A percentile compares a stretch with the other conserved stretches of the same genome.
phyloP scores from a whole-genome alignment of 2,329 filamentous ascomycete species.

The Clarireedia homoeocarpa region DNA sequence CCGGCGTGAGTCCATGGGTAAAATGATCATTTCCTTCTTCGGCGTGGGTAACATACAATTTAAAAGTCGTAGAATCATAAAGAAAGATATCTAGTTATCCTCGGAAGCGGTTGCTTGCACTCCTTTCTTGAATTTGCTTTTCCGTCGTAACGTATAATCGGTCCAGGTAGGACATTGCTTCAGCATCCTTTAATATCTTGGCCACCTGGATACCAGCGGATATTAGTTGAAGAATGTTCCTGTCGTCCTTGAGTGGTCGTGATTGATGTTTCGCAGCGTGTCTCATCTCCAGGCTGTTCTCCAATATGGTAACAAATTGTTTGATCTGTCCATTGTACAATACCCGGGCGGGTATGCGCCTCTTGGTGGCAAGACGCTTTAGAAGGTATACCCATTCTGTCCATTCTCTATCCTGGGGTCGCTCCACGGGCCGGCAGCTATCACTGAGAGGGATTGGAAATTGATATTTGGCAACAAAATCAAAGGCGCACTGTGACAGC shows the following conservation, averaged over 20 bases:
- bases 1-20: not conserved
- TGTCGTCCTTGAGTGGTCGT: slow-evolving; percentile 77
- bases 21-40: not conserved
- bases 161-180: slow-evolving; percentile 43
- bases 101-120: slow-evolving; percentile 28
- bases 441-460: slow-evolving; percentile 75
- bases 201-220: slow-evolving; percentile 82
- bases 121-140: slow-evolving; percentile 65
- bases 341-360: slow-evolving; percentile 74
- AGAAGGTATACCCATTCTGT: slow-evolving; percentile 87
- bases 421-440: slow-evolving; percentile 70
- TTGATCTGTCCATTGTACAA: slow-evolving; percentile 88
- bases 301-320: slow-evolving; percentile 79
- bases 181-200: slow-evolving; percentile 69
- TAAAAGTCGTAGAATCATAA: slow-evolving; percentile 20
- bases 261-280: slow-evolving; percentile 79
- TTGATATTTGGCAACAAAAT: slow-evolving; percentile 86
- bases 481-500: slow-evolving; percentile 77
- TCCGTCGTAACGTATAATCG: slow-evolving; percentile 76
- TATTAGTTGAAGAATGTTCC: slow-evolving; percentile 81
- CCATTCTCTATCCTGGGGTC: slow-evolving; percentile 75
- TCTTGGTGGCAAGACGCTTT: slow-evolving; percentile 77
- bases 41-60: slow-evolving; percentile 12
- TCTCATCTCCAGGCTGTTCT: slow-evolving; percentile 83
- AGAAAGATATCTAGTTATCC: slow-evolving; percentile 11